Evolutionary conservation across 352 stramenopile genomes (phyloP).

Genomic region (Pythium guiyangense): DNA sequence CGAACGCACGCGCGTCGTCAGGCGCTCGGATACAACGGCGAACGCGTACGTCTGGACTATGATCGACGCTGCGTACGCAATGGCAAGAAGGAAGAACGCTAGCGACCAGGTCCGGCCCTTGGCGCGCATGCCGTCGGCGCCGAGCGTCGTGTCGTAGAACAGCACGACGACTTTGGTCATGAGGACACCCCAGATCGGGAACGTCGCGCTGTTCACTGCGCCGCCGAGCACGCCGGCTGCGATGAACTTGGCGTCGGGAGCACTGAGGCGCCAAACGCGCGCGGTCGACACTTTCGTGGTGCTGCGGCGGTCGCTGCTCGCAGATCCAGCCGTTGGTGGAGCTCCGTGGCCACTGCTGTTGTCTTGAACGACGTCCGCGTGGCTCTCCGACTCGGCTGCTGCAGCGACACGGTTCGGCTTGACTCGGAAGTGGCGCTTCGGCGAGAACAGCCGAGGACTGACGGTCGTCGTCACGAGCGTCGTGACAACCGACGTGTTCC

Average conservation of each 20-base stretch:
- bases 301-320: constrained; percentile 4
- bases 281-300: constrained; percentile 8
- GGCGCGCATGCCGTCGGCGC: constrained; percentile 3
- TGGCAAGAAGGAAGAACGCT: constrained; percentile 31
- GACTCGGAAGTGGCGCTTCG: neutral
- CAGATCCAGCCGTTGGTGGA: too few relatives aligned
- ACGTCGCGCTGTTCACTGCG: constrained; percentile 36
- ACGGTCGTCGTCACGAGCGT: neutral
- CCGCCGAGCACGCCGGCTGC: constrained; percentile 29
- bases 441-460: neutral
- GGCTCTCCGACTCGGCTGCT: neutral
- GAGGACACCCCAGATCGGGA: constrained; percentile 44
- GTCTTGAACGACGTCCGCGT: neutral
- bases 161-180: constrained; percentile 49
- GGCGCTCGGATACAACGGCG: constrained; percentile 32
- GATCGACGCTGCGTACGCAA: constrained; percentile 34
- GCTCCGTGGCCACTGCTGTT: neutral
- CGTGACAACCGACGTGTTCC: neutral
- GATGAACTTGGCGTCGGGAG: constrained; percentile 42
- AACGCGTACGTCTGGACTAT: constrained; percentile 56
- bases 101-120: constrained; percentile 14
- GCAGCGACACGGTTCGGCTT: neutral
- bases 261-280: constrained; percentile 40
- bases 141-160: constrained; percentile 37
- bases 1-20: constrained; percentile 44